Evolutionary conservation across 2,329 filamentous ascomycete species (phyloP).

Genomic region (Penicillium griseofulvum): DNA sequence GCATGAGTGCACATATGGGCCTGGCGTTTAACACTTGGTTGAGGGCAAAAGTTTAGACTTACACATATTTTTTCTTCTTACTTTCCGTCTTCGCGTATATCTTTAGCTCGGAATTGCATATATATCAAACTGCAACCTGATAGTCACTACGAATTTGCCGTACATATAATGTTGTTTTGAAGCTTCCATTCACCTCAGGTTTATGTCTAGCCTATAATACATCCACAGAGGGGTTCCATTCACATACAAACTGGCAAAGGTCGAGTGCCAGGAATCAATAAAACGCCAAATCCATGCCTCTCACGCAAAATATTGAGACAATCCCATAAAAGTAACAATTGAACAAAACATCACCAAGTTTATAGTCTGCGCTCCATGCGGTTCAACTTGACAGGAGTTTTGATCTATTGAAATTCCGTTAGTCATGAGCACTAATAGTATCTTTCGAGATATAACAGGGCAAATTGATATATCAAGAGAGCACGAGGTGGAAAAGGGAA

Average conservation of each 20-base stretch:
- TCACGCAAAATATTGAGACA: constrained; percentile 19
- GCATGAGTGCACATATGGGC: constrained; percentile 27
- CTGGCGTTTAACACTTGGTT: constrained; percentile 31
- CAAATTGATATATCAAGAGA: not conserved
- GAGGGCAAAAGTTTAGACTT: constrained; percentile 32
- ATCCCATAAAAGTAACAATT: constrained; percentile 20
- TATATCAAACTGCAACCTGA: not conserved
- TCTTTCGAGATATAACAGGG: not conserved
- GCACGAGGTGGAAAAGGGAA: constrained; percentile 2
- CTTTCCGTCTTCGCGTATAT: constrained; percentile 2
- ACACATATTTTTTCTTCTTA: constrained; percentile 10
- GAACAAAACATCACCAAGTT: constrained; percentile 10
- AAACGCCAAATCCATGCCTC: constrained; percentile 29
- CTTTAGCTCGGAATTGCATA: constrained; percentile 4
- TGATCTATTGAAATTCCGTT: constrained; percentile 46
- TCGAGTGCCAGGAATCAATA: constrained; percentile 18
- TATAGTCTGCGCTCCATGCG: constrained; percentile 53
- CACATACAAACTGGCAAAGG: constrained; percentile 19
- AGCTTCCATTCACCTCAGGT: constrained; percentile 1
- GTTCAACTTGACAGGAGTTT: constrained; percentile 59
- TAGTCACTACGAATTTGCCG: not conserved
- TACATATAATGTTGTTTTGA: not conserved
- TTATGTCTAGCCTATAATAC: constrained; percentile 23
- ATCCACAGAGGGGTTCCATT: constrained; percentile 16
- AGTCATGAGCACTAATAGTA: constrained; percentile 11